Percentiles rank a stretch among this genome's conserved stretches.
These are phyloP conservation scores for Citrus maxima DNA, from an alignment of 345 rosid species.

Conservation along the genomic window DNA sequence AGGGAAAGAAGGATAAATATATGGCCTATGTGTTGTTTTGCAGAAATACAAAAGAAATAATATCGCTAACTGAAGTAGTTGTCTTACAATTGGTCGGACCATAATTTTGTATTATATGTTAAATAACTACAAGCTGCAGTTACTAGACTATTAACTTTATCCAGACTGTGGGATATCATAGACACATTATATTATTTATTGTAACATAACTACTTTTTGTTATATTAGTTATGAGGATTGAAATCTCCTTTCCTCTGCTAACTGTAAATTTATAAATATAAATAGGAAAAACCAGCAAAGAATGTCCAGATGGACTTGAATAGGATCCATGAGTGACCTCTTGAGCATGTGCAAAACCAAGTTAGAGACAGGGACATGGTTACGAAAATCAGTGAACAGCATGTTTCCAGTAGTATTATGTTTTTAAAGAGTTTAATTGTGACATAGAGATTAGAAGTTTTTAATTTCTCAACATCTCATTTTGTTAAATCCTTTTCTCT, in stretches of 20 bases:
- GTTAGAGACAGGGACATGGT: not conserved
- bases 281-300: not conserved
- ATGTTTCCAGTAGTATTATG: not conserved
- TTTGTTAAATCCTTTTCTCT: not conserved
- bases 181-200: not conserved
- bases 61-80: not conserved
- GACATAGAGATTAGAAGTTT: not conserved
- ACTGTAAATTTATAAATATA: not conserved
- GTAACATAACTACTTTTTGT: not conserved
- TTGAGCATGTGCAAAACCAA: not conserved
- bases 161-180: not conserved
- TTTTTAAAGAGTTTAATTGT: not conserved
- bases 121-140: not conserved
- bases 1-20: not conserved
- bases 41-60: not conserved
- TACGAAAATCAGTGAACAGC: not conserved
- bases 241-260: not conserved
- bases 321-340: not conserved
- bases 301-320: not conserved
- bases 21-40: not conserved
- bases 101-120: not conserved
- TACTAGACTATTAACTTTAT: not conserved
- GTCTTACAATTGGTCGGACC: not conserved
- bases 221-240: not conserved
- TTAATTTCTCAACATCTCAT: not conserved